A percentile compares a stretch with the other conserved stretches of the same genome.
phyloP scores from a whole-genome alignment of 257 asterid genomes.

The Scutellaria minor region DNA sequence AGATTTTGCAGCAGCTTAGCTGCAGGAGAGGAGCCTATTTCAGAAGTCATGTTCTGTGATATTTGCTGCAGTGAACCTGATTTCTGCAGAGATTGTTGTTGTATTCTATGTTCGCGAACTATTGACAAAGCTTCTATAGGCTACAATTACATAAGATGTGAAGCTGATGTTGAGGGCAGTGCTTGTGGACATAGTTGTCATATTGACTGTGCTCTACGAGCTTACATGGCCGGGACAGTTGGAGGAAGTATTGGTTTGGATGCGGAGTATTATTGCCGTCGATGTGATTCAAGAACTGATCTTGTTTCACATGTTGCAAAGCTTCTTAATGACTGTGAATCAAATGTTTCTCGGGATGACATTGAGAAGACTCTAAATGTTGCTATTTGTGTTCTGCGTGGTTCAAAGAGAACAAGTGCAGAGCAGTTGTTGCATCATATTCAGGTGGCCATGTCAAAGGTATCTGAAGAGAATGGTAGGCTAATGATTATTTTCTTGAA shows the following conservation, averaged over 20 bases:
- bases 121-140: constrained; percentile 43
- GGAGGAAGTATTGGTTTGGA: constrained; percentile 83
- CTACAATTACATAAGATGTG: constrained; percentile 65
- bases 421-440: constrained; percentile 54
- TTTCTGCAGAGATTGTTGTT: constrained; percentile 86
- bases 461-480: constrained; percentile 46
- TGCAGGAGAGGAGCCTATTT: constrained; percentile 40
- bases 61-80: constrained; percentile 75
- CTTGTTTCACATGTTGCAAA: constrained; percentile 63
- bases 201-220: constrained; percentile 75
- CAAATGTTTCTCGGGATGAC: constrained; percentile 51
- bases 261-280: constrained; percentile 83
- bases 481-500: constrained; percentile 34
- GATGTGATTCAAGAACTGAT: constrained; percentile 83
- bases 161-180: constrained; percentile 51
- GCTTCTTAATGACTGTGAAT: constrained; percentile 54
- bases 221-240: constrained; percentile 82
- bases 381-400: constrained; percentile 57
- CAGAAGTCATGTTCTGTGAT: constrained; percentile 65
- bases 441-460: constrained; percentile 67
- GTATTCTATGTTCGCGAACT: constrained; percentile 73
- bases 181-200: constrained; percentile 86
- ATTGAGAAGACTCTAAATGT: constrained; percentile 59
- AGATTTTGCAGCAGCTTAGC: constrained; percentile 61
- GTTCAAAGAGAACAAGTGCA: constrained; percentile 56